Evolutionary conservation across 2,329 filamentous ascomycete genomes (phyloP).

Genomic region (Fusarium succisae): DNA sequence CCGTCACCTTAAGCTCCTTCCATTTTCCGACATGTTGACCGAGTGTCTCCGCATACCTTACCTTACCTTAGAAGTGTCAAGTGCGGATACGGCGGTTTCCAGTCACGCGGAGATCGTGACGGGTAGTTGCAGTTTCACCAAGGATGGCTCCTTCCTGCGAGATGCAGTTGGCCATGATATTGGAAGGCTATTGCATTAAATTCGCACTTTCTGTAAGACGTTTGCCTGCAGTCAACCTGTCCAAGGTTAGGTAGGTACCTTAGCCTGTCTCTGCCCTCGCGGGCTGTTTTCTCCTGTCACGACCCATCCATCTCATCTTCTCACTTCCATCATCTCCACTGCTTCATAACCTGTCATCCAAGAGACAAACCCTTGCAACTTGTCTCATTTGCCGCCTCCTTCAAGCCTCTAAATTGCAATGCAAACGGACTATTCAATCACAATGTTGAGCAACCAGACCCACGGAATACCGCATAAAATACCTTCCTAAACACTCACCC

Average conservation of each 20-base stretch:
- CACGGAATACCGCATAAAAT: background rate
- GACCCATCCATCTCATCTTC: background rate
- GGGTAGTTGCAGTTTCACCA: constrained; percentile 28
- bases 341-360: background rate
- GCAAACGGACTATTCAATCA: background rate
- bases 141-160: constrained; percentile 15
- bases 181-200: background rate
- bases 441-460: background rate
- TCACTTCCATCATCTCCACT: background rate
- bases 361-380: background rate
- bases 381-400: background rate
- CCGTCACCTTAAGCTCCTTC: background rate
- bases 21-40: background rate
- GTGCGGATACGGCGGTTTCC: background rate
- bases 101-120: constrained; percentile 12
- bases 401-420: background rate
- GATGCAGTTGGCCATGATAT: constrained; percentile 22
- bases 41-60: background rate
- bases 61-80: background rate
- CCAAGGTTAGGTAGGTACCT: background rate
- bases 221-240: background rate
- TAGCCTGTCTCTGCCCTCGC: background rate
- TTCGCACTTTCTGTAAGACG: background rate
- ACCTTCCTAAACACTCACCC: background rate
- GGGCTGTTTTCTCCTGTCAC: background rate